Evolutionary conservation across 345 rosid species (phyloP), one percentile per base, ranked within the genome.

Genomic region (Leavenworthia alabamica): DNA sequence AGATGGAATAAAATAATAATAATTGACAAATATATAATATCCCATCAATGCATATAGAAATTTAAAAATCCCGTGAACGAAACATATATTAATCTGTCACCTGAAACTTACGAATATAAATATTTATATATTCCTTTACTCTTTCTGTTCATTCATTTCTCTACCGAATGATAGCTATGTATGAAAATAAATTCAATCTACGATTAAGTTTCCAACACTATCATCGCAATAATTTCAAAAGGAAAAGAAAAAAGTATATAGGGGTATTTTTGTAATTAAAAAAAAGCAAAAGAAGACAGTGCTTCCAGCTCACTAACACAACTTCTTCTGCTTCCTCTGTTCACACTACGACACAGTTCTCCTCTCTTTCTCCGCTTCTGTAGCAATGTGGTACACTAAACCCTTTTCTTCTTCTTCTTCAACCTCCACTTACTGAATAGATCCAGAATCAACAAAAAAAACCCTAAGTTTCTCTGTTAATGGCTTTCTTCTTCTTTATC

Each of bases 221-320:
- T 41, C 37, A 42, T 41, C 37, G 28, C 27, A 58, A 11, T 13
- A 14, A 49, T 15, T 14, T n/a, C 14, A 2, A 3, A 4, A 45
- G 32, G 3, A 7, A 6, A 3, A 1, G 2, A 46, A 7, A 33
- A 55, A 56, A 56, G 47, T 24, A 24, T 8, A 56, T 15, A 40
- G 24, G 64, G 64, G 41, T 48, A 24, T 3, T 12, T 8, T 13
- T 5, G 65, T 48, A 40, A 62, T 41, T n/a, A n/a, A 27, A 7
- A 9, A 5, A 60, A 36, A 68, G 36, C 26, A 46, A 26, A 56
- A 47, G n/a, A 3, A 57, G 53, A 71, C 53, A 63, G 37, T 71
- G 60, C 64, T 50, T 67, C 75, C 67, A 67, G 68, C 75, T 68
- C 75, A 74, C 60, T 19, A 13, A 69, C 61, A 58, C 48, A 66